A percentile compares a stretch with the other conserved stretches of the same genome.
phyloP scores from a whole-genome alignment of 1,139 yeast species.

The Pichia kudriavzevii region DNA sequence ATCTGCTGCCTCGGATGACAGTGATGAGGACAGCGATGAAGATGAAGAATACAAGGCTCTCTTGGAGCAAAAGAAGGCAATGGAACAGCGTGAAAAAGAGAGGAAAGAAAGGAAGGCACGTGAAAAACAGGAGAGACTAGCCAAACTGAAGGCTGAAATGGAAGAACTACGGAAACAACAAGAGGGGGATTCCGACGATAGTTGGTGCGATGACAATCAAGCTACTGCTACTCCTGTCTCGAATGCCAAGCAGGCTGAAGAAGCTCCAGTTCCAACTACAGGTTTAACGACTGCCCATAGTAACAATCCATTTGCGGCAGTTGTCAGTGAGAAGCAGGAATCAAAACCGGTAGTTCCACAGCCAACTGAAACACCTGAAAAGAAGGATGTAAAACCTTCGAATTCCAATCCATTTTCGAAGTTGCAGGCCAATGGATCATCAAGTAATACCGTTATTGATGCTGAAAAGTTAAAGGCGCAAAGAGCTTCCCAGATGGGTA shows the following conservation, averaged over 20 bases:
- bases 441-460: conserved; percentile 27
- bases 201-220: conserved; percentile 17
- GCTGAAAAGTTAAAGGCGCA: conserved; percentile 54
- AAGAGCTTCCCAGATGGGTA: conserved; percentile 60
- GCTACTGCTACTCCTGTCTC: neutral
- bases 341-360: neutral
- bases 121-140: conserved; percentile 53
- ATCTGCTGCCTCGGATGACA: conserved; percentile 2
- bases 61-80: conserved; percentile 29
- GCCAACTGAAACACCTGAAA: neutral
- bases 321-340: conserved; percentile 14
- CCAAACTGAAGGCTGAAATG: conserved; percentile 56
- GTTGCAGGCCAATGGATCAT: conserved; percentile 25
- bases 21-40: conserved; percentile 33
- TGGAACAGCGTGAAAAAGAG: conserved; percentile 43
- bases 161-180: conserved; percentile 42
- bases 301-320: conserved; percentile 27
- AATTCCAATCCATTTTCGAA: conserved; percentile 45
- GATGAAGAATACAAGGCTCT: conserved; percentile 29
- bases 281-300: conserved; percentile 19
- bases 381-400: conserved; percentile 13
- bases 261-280: no score
- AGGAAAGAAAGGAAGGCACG: conserved; percentile 41
- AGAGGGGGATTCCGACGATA: conserved; percentile 21
- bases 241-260: conserved; percentile 10